A percentile compares a stretch with the other conserved stretches of the same genome.
phyloP scores from a whole-genome alignment of 768 basidiomycete species.

The Leccinum broughii region DNA sequence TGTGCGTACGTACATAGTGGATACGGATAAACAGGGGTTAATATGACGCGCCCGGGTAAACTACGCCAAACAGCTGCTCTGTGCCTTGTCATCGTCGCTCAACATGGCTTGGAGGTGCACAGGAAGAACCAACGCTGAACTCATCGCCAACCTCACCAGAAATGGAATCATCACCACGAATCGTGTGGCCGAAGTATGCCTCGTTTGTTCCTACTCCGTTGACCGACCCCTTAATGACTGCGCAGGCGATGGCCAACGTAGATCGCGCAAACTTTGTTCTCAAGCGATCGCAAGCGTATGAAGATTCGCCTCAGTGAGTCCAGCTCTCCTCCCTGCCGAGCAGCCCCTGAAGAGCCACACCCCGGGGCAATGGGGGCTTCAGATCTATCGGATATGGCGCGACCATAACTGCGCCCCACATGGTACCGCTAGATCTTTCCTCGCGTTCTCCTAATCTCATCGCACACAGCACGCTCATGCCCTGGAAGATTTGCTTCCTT shows the following conservation, averaged over 20 bases:
- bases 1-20: slow-evolving; percentile 31
- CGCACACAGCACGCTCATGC: slow-evolving; percentile 82
- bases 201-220: not conserved
- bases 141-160: slow-evolving; percentile 64
- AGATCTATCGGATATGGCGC: slow-evolving; percentile 81
- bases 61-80: slow-evolving; percentile 11
- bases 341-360: not conserved
- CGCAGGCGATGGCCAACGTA: slow-evolving; percentile 66
- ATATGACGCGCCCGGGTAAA: slow-evolving; percentile 9
- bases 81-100: not conserved
- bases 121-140: slow-evolving; percentile 68
- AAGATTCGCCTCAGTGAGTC: slow-evolving; percentile 72
- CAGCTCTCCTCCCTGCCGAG: slow-evolving; percentile 29
- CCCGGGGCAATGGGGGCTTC: slow-evolving; percentile 1
- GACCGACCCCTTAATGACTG: not conserved
- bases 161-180: slow-evolving; percentile 58
- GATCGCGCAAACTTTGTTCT: slow-evolving; percentile 72
- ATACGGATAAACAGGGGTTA: slow-evolving; percentile 6
- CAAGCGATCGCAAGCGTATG: slow-evolving; percentile 56
- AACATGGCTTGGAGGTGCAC: slow-evolving; percentile 83
- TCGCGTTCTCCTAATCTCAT: not conserved
- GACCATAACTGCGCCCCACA: slow-evolving; percentile 96
- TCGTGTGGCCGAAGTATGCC: slow-evolving; percentile 53
- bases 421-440: slow-evolving; percentile 50
- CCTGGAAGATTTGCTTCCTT: slow-evolving; percentile 70